Conservation (phyloP, 1,139 yeast genomes). For the Yueomyces sp. region DNA sequence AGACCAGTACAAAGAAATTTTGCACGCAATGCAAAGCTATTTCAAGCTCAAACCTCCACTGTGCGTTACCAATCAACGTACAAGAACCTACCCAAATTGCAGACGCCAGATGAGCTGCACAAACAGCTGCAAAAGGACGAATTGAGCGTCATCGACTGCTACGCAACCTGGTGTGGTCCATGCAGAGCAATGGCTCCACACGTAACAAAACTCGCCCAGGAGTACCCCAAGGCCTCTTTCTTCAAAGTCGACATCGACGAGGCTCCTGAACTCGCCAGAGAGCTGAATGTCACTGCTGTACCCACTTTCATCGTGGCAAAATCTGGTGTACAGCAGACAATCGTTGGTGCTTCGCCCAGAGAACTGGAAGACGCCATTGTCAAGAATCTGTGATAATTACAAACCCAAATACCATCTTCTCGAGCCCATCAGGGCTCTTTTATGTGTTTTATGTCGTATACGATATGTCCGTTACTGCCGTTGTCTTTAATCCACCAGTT, state of each 20-base stretch:
- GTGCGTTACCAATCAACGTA: neutral
- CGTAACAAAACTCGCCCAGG: constrained; percentile 59
- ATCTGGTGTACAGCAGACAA: constrained; percentile 38
- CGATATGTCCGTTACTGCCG: neutral
- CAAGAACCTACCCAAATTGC: neutral
- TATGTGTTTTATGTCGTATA: neutral
- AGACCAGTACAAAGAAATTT: no score
- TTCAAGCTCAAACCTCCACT: neutral
- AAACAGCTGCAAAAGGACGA: neutral
- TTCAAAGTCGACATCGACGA: constrained; percentile 80
- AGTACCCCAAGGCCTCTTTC: constrained; percentile 40
- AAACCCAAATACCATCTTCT: neutral
- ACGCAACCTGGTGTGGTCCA: constrained; percentile 49
- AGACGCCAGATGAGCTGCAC: neutral
- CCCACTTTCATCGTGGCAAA: constrained; percentile 78
- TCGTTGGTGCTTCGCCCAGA: constrained; percentile 58
- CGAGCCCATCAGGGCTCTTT: neutral
- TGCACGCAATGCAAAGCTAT: no score
- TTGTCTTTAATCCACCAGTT: neutral
- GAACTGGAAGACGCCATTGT: constrained; percentile 1
- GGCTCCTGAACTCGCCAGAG: constrained; percentile 58
- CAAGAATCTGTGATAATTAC: neutral
- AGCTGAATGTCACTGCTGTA: constrained; percentile 71
- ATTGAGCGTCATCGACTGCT: constrained; percentile 42
- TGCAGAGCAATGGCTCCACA: constrained; percentile 92